Evolutionary conservation across 305 asterid genomes (phyloP), one percentile per base, ranked within the genome.

Genomic region (Lippia alba): DNA sequence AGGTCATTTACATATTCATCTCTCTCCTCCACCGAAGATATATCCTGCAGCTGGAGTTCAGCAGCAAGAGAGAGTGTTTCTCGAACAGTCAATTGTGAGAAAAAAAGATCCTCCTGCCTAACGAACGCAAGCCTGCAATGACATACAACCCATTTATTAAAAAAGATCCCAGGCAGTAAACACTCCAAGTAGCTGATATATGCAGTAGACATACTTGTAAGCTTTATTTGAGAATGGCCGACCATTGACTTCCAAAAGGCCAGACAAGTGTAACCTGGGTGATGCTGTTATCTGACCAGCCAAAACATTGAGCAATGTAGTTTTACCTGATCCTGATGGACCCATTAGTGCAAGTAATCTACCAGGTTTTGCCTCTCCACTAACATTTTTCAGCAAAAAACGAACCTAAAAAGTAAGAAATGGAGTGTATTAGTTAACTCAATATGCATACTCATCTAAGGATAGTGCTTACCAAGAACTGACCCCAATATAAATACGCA

Each of bases 281-380:
- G 96, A 91, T 39, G 96, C 88, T 64, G 64, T 78, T 61, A 80
- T 76, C 89, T 94, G 98, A 82, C 98, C 94, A 6, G 96, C 96
- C 78, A 92, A 85, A 73, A 92, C 86, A 78, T 92, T 92, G 72
- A 94, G 96, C 85, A 94, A 77, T 68, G 98, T 94, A 60, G 99
- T 94, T 86, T 94, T 94, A 73, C 99, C 99, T 20, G 99, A 90
- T 51, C 98, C 99, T 45, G 99, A 94, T 64, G 99, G 99, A 51
- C 99, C 99, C 98, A 94, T 94, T 71, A 94, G 70, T 56, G 99
- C 98, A 50, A 94, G 96, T 79, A 94, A 83, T 73, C 96, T 79
- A 77, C 99, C 98, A 61, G 98, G 96, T 79, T 84, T 90, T 20
- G 97, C 99, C 78, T 91, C 98, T 74, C 98, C 99, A 67, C 86